Percentiles rank a stretch among this genome's conserved stretches.
Conservation (phyloP, 2,329 filamentous ascomycete genomes). For the Monosporascus sp. region DNA sequence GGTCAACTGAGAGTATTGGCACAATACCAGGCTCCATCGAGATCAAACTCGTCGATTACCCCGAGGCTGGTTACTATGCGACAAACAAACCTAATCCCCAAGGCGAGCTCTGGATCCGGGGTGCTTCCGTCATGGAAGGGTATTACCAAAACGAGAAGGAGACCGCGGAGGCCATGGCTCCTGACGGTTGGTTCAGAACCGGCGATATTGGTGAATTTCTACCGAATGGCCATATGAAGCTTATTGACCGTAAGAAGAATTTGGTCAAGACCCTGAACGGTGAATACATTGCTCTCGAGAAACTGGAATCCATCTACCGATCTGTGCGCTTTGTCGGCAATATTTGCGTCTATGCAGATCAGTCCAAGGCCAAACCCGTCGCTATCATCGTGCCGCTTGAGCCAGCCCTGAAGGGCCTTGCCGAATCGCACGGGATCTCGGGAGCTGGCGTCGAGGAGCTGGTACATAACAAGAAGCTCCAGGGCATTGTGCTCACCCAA, state of each 20-base stretch:
- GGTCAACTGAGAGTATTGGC: conserved; percentile 70
- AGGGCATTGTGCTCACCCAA: conserved; percentile 57
- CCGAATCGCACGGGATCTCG: conserved; percentile 40
- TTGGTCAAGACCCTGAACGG: conserved; percentile 77
- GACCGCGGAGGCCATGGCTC: conserved; percentile 62
- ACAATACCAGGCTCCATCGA: conserved; percentile 70
- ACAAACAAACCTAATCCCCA: conserved; percentile 73
- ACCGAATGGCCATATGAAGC: conserved; percentile 62
- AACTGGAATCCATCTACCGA: conserved; percentile 52
- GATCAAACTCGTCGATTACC: conserved; percentile 80
- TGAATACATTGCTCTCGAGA: conserved; percentile 80
- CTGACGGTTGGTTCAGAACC: conserved; percentile 83
- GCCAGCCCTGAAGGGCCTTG: conserved; percentile 49
- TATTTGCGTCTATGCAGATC: conserved; percentile 52
- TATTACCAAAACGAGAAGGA: conserved; percentile 78
- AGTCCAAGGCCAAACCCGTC: conserved; percentile 46
- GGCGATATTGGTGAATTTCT: conserved; percentile 81
- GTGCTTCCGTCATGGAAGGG: conserved; percentile 61
- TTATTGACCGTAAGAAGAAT: conserved; percentile 89
- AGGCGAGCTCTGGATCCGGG: conserved; percentile 85
- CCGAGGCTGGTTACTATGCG: conserved; percentile 73
- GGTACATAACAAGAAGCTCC: conserved; percentile 62
- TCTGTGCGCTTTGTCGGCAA: conserved; percentile 46
- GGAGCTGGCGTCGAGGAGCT: conserved; percentile 61
- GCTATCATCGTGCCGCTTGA: conserved; percentile 54